Percentiles rank a stretch among this genome's conserved stretches.
These are phyloP conservation scores for Talaromyces piceae DNA, from an alignment of 2,329 filamentous ascomycete species.

Conservation along the genomic window DNA sequence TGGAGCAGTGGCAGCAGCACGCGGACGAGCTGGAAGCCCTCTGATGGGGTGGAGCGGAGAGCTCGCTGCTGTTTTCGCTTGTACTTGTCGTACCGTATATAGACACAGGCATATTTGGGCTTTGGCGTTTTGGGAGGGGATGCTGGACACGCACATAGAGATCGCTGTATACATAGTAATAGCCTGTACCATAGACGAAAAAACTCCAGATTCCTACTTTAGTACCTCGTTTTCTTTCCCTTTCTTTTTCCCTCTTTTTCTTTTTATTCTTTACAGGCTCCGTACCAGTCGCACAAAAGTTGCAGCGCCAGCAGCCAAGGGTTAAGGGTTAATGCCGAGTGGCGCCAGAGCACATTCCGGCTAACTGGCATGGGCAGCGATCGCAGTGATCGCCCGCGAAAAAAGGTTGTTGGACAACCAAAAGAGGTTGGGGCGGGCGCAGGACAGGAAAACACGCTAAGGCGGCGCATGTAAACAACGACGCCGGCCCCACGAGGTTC, in stretches of 20 bases:
- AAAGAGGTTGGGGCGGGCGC: slow-evolving; percentile 10
- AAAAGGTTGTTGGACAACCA: no score
- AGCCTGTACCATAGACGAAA: neutral
- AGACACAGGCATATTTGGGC: slow-evolving; percentile 11
- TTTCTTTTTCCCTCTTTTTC: no score
- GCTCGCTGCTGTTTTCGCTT: neutral
- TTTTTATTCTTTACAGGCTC: no score
- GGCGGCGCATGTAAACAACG: slow-evolving; percentile 25
- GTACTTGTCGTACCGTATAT: neutral
- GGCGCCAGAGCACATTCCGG: neutral
- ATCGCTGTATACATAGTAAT: neutral
- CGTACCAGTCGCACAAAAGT: no score
- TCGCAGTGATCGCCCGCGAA: neutral
- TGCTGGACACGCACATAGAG: slow-evolving; percentile 3
- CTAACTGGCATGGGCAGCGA: neutral
- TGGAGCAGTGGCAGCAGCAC: slow-evolving; percentile 44
- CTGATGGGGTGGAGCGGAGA: neutral
- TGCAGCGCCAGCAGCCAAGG: neutral
- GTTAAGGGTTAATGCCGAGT: neutral
- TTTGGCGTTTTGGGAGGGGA: slow-evolving; percentile 10
- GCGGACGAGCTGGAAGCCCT: slow-evolving; percentile 2
- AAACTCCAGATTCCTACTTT: neutral
- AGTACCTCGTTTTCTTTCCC: neutral
- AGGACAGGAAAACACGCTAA: slow-evolving; percentile 16
- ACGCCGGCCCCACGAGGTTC: slow-evolving; percentile 4